Evolutionary conservation across 2,329 filamentous ascomycete species (phyloP), one percentile per base, ranked within the genome.

Genomic region (Bipolaris victoriae): DNA sequence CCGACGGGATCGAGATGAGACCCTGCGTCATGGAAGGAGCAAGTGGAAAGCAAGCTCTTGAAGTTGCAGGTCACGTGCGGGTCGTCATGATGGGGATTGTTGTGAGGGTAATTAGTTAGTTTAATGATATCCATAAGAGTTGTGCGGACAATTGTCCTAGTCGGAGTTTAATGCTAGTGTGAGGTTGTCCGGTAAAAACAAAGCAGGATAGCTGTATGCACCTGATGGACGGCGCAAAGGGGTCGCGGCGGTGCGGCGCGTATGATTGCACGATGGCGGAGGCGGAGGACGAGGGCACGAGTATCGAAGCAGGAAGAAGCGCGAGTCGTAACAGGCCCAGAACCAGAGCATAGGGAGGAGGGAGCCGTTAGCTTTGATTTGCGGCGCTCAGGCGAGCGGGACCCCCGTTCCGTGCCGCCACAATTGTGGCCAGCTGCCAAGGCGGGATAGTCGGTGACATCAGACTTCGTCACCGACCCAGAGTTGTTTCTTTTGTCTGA

Each of bases 1-100:
- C 75, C 75, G 6, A 60, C 55, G 11, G 75, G 75, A 31, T 67
- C 65, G 43, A 67, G 72, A n/a, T 66, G 69, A 20, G 51, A 54
- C 43, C 55, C 58, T 54, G 58, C 47, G 49, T 31, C 53, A 16
- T 58, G 57, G 53, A 31, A 36, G 45, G 58, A 29, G 26, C 29
- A 10, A 31, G 29, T 31, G 29, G 29, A 31, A 13, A 31, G 29
- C 29, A 11, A 31, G 26, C 22, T 44, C n/a, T 13, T 5, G 26
- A 16, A 31, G 26, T 20, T 20, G 22, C 40, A 43, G 13, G 40
- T 43, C 40, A 43, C 40, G 40, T 43, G 40, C 13, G 7, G 9
- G 9, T 43, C 7, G 20, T 43, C 22, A 26, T 43, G 20, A 26
- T 24, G 24, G 15, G 40, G 13, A 26, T 43, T n/a, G 13, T 31